Conservation (phyloP, 768 basidiomycete genomes). For the Rhizopogon rudus region DNA sequence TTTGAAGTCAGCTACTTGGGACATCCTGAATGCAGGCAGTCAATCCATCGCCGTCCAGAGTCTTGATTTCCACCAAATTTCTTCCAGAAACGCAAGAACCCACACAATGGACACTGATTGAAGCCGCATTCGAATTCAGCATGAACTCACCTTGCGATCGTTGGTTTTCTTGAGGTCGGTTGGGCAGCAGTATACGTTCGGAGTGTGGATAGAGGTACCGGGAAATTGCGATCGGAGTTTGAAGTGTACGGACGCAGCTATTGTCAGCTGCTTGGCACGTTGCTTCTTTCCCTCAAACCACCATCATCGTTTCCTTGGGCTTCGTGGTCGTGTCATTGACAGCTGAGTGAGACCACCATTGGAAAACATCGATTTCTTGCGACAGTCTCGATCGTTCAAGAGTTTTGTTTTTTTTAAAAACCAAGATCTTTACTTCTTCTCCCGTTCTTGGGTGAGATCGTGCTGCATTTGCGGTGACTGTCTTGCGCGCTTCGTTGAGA, state of each 20-base stretch:
- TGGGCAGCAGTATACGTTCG: conserved; percentile 4
- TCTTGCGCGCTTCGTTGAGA: conserved; percentile 1
- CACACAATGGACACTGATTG: background rate
- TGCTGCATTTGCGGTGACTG: conserved; percentile 1
- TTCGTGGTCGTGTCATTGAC: conserved; percentile 32
- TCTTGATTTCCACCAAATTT: background rate
- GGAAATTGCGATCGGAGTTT: conserved; percentile 32
- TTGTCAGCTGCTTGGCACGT: conserved; percentile 17
- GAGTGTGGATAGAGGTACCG: conserved; percentile 11
- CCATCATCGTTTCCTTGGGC: conserved; percentile 37
- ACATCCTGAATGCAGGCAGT: conserved; percentile 27
- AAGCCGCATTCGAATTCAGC: background rate
- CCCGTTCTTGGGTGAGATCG: conserved; percentile 39
- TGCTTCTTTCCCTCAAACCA: conserved; percentile 41
- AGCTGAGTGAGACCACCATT: conserved; percentile 43
- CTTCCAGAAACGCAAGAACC: background rate
- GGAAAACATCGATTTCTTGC: conserved; percentile 34
- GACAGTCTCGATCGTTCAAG: conserved; percentile 26
- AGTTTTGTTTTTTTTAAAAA: conserved; percentile 29
- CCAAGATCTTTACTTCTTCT: conserved; percentile 25
- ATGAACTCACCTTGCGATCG: conserved; percentile 23
- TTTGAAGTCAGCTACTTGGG: conserved; percentile 9
- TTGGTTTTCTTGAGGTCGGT: conserved; percentile 21
- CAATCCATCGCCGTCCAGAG: conserved; percentile 32
- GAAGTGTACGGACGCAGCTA: conserved; percentile 22